Evolutionary conservation across 768 basidiomycete species (phyloP).

Genomic region (Cubamyces sp.): DNA sequence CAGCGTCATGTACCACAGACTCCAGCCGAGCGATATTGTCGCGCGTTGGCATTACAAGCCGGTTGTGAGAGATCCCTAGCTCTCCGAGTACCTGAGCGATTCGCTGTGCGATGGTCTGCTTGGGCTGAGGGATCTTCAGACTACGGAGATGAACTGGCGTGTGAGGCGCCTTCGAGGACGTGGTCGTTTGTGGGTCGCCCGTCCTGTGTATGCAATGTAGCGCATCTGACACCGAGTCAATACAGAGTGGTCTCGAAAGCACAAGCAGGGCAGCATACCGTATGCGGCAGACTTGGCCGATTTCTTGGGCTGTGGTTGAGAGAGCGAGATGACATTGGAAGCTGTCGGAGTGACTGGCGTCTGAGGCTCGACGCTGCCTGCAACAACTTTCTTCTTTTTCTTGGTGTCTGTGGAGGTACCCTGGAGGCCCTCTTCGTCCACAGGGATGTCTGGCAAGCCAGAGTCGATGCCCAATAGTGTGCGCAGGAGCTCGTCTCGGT

Average conservation of each 20-base stretch:
- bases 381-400: slow-evolving; percentile 59
- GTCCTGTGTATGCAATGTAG: slow-evolving; percentile 75
- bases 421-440: slow-evolving; percentile 63
- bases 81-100: slow-evolving; percentile 78
- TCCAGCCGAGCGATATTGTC: slow-evolving; percentile 79
- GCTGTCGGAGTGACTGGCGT: slow-evolving; percentile 34
- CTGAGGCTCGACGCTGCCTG: slow-evolving; percentile 38
- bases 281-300: slow-evolving; percentile 58
- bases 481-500: slow-evolving; percentile 85
- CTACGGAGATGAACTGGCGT: slow-evolving; percentile 84
- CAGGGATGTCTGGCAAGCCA: slow-evolving; percentile 73
- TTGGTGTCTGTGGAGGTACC: slow-evolving; percentile 54
- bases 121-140: slow-evolving; percentile 81
- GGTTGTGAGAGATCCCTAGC: slow-evolving; percentile 69
- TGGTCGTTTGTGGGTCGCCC: slow-evolving; percentile 52
- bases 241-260: neutral
- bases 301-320: slow-evolving; percentile 42
- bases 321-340: slow-evolving; percentile 41
- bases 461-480: slow-evolving; percentile 86
- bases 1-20: slow-evolving; percentile 69
- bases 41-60: slow-evolving; percentile 93
- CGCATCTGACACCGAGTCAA: slow-evolving; percentile 50
- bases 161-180: slow-evolving; percentile 71
- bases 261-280: slow-evolving; percentile 44
- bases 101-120: slow-evolving; percentile 72